These are phyloP conservation scores for Pseudocercospora fuligena DNA, from an alignment of 2,329 filamentous ascomycete species.

Conservation along the genomic window DNA sequence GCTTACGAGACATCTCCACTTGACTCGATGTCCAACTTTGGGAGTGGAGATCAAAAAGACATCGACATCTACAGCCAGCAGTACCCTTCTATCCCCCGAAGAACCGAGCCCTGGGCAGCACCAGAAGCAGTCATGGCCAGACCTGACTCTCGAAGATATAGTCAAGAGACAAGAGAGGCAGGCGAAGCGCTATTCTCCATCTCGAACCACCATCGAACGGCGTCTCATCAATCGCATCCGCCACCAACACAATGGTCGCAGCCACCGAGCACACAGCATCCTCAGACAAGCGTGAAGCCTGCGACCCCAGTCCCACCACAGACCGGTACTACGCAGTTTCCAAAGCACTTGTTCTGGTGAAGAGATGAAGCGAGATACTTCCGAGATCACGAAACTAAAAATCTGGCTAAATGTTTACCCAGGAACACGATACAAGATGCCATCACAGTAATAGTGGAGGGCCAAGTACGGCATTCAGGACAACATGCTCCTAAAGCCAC, in stretches of 20 bases:
- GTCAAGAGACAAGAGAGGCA: conserved; percentile 30
- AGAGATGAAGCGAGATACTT: background rate
- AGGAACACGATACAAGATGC: background rate
- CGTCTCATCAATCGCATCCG: conserved; percentile 7
- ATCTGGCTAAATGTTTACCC: background rate
- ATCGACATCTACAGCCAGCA: background rate
- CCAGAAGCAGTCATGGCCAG: conserved; percentile 2
- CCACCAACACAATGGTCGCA: conserved; percentile 2
- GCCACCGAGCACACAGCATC: conserved; percentile 11
- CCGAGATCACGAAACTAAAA: too few species aligned
- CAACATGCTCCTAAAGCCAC: too few species aligned
- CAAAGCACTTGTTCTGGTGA: conserved; percentile 32
- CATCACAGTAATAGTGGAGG: background rate
- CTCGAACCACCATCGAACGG: conserved; percentile 21
- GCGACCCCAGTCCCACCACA: conserved; percentile 5
- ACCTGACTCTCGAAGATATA: conserved; percentile 25
- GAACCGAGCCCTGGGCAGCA: background rate
- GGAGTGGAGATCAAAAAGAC: background rate
- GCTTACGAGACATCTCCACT: background rate
- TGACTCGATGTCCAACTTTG: background rate
- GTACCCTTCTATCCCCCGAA: background rate
- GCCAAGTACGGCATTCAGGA: too few species aligned
- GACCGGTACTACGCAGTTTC: conserved; percentile 21
- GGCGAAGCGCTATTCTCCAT: conserved; percentile 31
- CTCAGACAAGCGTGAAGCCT: conserved; percentile 1